Base-by-base conservation (phyloP, 2,329 filamentous ascomycete genomes). In the Diaporthe destruens region DNA sequence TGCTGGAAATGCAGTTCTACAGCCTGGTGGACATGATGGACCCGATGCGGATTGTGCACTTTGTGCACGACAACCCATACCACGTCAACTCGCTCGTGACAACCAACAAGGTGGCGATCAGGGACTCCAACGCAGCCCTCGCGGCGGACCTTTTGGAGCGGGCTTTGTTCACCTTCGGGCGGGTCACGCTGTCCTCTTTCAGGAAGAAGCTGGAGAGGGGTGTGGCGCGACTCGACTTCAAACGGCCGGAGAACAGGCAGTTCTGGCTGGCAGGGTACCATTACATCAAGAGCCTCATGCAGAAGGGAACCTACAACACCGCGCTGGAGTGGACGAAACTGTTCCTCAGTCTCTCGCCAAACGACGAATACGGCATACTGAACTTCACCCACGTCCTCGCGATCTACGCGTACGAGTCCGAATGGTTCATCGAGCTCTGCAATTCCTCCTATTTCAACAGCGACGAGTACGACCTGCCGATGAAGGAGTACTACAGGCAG, bases 51-150 rank as follows among this genome's bases (percentile, higher is more conserved):
- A 89, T 99, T 84, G 91, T 98, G 54, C 85, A 91, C 47, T 89
- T 96, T 67, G 85, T 98, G 2, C 88, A 90, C 74, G 86, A 87
- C 76, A 91, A 94, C 77, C 93, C 96, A 4, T 98, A 98, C 80
- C 95, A 98, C 80, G 92, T 98, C 76, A 96, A 94, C 1, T 95
- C 94, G 2, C 88, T 98, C n/a, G 90, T 98, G 29, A 95, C 98
- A 80, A 95, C 97, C 36, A 97, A 94, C 74, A 94, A 94, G 80
- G 93, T 98, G 65, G 95, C 95, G 16, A 96, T 96, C 80, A 93
- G 98, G 76, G 94, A 98, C 79, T 91, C 94, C 69, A 96, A 98
- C 79, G 92, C 95, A 80, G 90, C 95, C 0, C 89, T 96, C 5
- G 92, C 96, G 0, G 92, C 94, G 4, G 95, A 98, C 78, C 88